A percentile compares a stretch with the other conserved stretches of the same genome.
These are phyloP conservation scores for Colletotrichum melonis DNA, from an alignment of 2,329 filamentous ascomycete genomes.

Conservation along the genomic window DNA sequence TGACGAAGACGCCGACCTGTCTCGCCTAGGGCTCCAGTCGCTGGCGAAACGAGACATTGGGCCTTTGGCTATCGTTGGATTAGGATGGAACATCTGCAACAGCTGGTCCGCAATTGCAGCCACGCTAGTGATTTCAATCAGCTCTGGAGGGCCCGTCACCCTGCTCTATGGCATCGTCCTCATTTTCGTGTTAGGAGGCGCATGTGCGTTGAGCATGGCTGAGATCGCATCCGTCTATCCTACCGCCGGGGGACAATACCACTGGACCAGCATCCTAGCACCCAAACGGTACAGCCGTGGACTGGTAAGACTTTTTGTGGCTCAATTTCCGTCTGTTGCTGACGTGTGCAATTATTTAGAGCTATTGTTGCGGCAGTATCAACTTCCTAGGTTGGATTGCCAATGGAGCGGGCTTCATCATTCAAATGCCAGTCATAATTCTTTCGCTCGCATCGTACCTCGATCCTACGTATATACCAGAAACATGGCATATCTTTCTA, in stretches of 20 bases:
- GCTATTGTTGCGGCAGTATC: conserved; percentile 25
- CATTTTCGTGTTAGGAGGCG: conserved; percentile 40
- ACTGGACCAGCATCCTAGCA: conserved; percentile 47
- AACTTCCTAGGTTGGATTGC: conserved; percentile 29
- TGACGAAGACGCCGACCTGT: conserved; percentile 17
- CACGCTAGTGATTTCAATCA: conserved; percentile 36
- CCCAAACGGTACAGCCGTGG: conserved; percentile 34
- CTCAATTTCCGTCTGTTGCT: neutral
- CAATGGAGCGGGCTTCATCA: conserved; percentile 28
- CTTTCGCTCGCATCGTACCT: conserved; percentile 20
- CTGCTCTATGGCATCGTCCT: conserved; percentile 45
- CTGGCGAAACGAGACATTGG: conserved; percentile 23
- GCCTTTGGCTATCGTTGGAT: neutral
- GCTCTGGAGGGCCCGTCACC: conserved; percentile 19
- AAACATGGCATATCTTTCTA: conserved; percentile 26
- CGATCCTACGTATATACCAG: conserved; percentile 5
- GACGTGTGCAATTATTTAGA: neutral
- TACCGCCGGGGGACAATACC: conserved; percentile 52
- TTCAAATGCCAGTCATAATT: conserved; percentile 26
- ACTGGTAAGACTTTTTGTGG: neutral
- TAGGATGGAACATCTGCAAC: conserved; percentile 38
- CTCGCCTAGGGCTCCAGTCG: conserved; percentile 14
- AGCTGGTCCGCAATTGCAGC: conserved; percentile 41
- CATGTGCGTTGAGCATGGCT: conserved; percentile 45
- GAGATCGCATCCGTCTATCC: conserved; percentile 50